A percentile compares a stretch with the other conserved stretches of the same genome.
Evolutionary conservation across 208 protist genomes (phyloP).

Genomic region (Acanthamoeba lenticulata): DNA sequence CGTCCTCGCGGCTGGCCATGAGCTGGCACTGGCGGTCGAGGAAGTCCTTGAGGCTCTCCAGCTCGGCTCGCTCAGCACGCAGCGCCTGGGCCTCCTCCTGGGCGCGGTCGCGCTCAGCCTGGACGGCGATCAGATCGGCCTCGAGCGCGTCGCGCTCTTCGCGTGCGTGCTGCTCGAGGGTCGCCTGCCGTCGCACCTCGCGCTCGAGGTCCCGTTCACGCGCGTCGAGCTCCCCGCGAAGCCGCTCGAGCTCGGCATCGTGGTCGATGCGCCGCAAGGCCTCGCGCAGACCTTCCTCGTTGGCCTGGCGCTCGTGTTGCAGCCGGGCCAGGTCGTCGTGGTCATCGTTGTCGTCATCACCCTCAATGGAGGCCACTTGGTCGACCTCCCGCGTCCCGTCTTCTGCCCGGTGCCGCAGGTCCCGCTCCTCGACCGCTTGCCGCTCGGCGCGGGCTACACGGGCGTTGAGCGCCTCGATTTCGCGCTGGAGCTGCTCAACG

Average conservation of each 20-base stretch:
- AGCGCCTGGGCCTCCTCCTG: background rate
- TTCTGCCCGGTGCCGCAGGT: background rate
- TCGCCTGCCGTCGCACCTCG: background rate
- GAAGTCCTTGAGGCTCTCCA: background rate
- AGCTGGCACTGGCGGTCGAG: background rate
- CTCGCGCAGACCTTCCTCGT: background rate
- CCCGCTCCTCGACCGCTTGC: background rate
- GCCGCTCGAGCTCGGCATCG: background rate
- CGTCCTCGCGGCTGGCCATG: background rate
- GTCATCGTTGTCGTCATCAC: background rate
- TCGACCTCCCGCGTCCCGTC: background rate
- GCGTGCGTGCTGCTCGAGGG: background rate
- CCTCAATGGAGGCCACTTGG: background rate
- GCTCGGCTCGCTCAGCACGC: background rate
- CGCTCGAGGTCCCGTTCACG: background rate
- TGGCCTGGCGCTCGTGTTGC: background rate
- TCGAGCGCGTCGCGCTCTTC: background rate
- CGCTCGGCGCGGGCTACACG: background rate
- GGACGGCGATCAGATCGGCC: background rate
- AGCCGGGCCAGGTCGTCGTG: background rate
- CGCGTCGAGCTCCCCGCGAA: background rate
- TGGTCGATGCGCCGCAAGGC: background rate
- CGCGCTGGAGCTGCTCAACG: background rate
- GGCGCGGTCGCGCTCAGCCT: background rate
- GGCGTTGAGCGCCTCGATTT: background rate